Evolutionary conservation across 768 basidiomycete genomes (phyloP), one percentile per base, ranked within the genome.

Genomic region (Boletus vermiculosoides): DNA sequence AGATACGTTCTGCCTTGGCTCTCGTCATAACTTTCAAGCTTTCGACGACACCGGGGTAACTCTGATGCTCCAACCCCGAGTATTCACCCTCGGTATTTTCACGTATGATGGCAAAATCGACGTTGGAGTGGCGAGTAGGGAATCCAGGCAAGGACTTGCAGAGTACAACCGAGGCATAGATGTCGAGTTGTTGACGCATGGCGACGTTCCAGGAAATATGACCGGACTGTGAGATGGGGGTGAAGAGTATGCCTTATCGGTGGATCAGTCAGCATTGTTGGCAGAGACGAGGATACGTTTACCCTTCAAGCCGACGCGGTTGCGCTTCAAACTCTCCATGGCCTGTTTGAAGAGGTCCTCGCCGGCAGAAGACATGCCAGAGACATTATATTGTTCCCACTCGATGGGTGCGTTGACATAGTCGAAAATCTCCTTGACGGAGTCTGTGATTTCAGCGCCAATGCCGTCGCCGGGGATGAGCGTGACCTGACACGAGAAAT

Each of bases 41-140:
- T 79, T 99, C 97, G 42, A 99, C 97, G 60, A 99, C 97, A 72
- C 97, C 97, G 12, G 97, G 97, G 75, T 88, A 97, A 69, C 91
- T 93, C 78, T 94, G 92, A 76, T 99, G 97, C 73, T 99, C 97
- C 59, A 99, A 78, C 46, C 97, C 97, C 61, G 95, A 97, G 78
- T 99, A 99, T 78, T 99, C 97, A 62, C 97, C 97, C 81, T 99
- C 97, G 16, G 97, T 99, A 78, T 99, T 99, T 76, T 99, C 97
- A 76, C 97, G 94, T 70, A 99, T 98, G 74, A 99, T 95, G 67
- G 92, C 95, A 72, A 98, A 97, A 77, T 99, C 96, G 70, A 99
- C 97, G 70, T 96, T 91, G 58, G 85, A 80, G 76, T 99, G 97
- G 60, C 97, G 90, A 37, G 97, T 98, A 42, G 95, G 90, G 77